Percentiles rank a stretch among this genome's conserved stretches.
phyloP scores from a whole-genome alignment of 441 rosid genomes.

The Geranium incanum region DNA sequence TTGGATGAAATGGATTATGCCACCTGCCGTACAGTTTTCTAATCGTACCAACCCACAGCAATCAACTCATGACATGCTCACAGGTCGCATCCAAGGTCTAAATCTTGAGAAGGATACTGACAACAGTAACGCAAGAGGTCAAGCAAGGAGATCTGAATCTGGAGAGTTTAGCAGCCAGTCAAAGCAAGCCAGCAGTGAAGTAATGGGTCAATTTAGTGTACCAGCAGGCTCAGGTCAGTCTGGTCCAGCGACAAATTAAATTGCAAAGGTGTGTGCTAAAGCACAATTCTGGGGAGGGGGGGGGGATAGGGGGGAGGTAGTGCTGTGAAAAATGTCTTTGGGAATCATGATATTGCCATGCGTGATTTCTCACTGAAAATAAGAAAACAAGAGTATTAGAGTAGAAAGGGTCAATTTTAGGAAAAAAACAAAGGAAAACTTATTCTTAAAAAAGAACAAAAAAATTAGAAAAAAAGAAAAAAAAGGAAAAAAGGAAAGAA shows the following conservation, averaged over 20 bases:
- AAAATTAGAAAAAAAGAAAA: neutral
- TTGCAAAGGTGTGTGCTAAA: neutral
- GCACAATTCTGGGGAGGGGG: neutral
- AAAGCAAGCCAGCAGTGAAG: neutral
- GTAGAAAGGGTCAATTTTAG: neutral
- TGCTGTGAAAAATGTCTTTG: slow-evolving; percentile 6
- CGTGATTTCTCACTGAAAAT: neutral
- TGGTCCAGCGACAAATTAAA: neutral
- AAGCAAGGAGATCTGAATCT: neutral
- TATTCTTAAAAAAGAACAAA: neutral
- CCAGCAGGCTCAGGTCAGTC: neutral
- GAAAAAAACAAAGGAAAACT: neutral
- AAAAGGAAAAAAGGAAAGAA: neutral
- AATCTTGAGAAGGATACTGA: neutral
- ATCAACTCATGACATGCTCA: neutral
- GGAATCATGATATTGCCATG: neutral
- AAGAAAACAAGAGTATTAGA: neutral
- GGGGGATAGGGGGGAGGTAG: neutral
- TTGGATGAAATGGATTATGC: slow-evolving; percentile 12
- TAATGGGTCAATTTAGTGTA: neutral
- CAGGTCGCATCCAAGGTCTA: neutral
- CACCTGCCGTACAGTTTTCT: neutral
- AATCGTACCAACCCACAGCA: neutral
- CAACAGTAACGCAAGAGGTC: neutral
- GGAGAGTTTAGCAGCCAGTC: slow-evolving; percentile 6